Base-by-base conservation (phyloP, 441 rosid genomes). In the Populus tomentosa region DNA sequence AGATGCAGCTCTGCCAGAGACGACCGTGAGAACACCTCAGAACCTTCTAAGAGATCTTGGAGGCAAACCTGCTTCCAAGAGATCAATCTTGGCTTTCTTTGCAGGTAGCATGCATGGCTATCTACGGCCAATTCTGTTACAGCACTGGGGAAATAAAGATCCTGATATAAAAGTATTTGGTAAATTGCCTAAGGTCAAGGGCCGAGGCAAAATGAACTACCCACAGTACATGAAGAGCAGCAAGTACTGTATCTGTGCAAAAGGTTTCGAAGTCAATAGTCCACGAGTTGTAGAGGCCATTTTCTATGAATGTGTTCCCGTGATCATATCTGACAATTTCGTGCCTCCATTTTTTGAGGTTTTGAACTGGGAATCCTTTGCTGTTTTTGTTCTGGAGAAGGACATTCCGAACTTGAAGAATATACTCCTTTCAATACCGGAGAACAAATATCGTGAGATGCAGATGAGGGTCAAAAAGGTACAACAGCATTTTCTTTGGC, bases 401-500 rank as follows among this genome's bases (percentile, higher is more conserved):
- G 97, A 94, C 46, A 85, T 94, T 71, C 91, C 93, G 9, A 84
- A 90, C 76, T 80, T 94, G 90, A 94, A 92, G 88, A 87, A 80
- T 36, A 91, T 91, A 79, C 88, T 94, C 26, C 56, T 85, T 35
- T 87, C 95, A 0, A 87, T 94, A 79, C 86, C 90, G 0, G 86
- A 87, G 56, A 83, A 63, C 74, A 88, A 87, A 80, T 94, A 81
- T 72, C 78, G 53, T 23, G 75, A 75, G 80, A 87, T 92, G 97
- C 97, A 94, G 81, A 83, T 82, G 92, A 86, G 88, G 67, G 94
- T 94, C 13, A 90, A 87, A 85, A 90, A 80, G 86, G 93, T 89
- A 35, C 97, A 94, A 64, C 90, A 89, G 80, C 97, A 94, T 91
- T 94, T 94, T 75, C 93, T 94, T 77, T 94, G 98, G 97, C 95